phyloP scores from a whole-genome alignment of 192 early-diverging fungal genomes.

The Coemansia pectinata region DNA sequence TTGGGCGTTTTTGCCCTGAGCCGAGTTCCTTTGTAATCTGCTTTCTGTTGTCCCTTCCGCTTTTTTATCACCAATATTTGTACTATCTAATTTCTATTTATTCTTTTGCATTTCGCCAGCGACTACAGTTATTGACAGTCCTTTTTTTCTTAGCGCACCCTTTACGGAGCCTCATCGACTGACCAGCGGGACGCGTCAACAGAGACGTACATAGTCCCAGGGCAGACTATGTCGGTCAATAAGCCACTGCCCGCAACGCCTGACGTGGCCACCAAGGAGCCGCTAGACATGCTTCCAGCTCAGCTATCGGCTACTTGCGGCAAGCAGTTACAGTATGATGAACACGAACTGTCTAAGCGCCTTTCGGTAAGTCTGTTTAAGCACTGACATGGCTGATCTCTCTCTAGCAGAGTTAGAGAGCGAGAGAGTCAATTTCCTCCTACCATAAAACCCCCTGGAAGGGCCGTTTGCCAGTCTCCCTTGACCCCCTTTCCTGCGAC shows the following conservation, averaged over 20 bases:
- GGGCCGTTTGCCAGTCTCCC: not conserved
- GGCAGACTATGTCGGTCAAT: conserved; percentile 37
- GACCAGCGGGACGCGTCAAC: not conserved
- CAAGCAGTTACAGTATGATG: conserved; percentile 9
- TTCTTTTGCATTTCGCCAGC: not conserved
- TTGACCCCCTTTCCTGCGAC: not conserved
- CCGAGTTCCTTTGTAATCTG: not conserved
- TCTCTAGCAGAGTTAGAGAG: not conserved
- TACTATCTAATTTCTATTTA: not conserved
- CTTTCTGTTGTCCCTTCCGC: not conserved
- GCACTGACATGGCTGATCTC: not conserved
- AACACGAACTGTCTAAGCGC: conserved; percentile 22
- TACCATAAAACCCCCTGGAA: not conserved
- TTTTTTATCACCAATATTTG: not conserved
- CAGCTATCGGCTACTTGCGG: conserved; percentile 16
- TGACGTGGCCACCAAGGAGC: conserved; percentile 9
- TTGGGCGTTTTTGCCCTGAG: not conserved
- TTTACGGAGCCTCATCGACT: not conserved
- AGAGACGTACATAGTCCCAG: not conserved
- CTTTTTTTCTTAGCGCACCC: not conserved
- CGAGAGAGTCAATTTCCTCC: not conserved
- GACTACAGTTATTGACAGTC: not conserved
- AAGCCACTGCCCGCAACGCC: conserved; percentile 40
- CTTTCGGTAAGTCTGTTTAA: conserved; percentile 34
- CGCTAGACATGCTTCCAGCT: not conserved